Percentiles rank a stretch among this genome's conserved stretches.
Evolutionary conservation across 176 grass and related monocot species (phyloP).

Genomic region (Aegilops bicornis): DNA sequence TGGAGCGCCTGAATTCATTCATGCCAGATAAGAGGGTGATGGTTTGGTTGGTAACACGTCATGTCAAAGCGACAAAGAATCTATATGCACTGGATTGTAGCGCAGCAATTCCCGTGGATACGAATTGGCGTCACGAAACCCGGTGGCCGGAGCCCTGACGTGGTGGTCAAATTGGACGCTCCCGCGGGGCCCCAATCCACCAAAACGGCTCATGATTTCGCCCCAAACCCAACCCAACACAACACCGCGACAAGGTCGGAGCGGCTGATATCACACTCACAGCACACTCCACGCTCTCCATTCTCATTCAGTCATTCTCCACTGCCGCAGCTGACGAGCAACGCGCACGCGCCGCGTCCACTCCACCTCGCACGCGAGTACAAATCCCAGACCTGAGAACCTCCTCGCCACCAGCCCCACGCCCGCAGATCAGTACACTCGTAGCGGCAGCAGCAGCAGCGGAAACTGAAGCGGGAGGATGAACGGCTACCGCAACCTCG

Average conservation of each 20-base stretch:
- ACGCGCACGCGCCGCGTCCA: neutral
- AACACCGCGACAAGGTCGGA: neutral
- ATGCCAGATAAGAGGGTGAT: neutral
- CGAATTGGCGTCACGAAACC: neutral
- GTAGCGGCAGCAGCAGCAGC: neutral
- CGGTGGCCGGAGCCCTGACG: too few relatives aligned
- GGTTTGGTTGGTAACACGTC: neutral
- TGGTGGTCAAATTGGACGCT: neutral
- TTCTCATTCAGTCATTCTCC: neutral
- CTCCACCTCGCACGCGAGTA: conserved; percentile 13
- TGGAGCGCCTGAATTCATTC: neutral
- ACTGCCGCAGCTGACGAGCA: neutral
- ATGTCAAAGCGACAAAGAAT: neutral
- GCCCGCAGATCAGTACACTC: neutral
- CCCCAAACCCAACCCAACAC: neutral
- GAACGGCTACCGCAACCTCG: conserved; percentile 19
- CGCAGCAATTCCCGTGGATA: too few relatives aligned
- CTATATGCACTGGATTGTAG: neutral
- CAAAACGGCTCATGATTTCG: neutral
- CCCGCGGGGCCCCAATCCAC: neutral
- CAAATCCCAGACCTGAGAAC: neutral
- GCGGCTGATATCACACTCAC: neutral
- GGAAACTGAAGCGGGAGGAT: neutral
- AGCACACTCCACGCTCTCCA: neutral
- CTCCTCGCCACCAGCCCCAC: neutral